Evolutionary conservation across 2,329 filamentous ascomycete genomes (phyloP), one percentile per base, ranked within the genome.

Genomic region (Hymenoscyphus fructigenus): DNA sequence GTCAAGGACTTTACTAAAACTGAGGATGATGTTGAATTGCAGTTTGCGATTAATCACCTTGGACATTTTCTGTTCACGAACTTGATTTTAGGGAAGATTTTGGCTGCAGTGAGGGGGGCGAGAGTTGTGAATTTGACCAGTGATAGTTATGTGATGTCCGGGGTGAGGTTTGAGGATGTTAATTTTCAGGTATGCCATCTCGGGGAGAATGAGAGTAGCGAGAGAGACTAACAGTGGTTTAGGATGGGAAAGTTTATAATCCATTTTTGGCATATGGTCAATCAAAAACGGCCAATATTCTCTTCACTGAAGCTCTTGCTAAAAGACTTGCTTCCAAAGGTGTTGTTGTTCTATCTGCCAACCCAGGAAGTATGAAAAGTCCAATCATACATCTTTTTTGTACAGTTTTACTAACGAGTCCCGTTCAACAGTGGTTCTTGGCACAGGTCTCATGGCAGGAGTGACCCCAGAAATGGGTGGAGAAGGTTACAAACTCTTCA

Each of bases 211-310:
- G 61, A 44, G 12, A 26, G 34, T 36, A 9, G 34, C 3, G 14
- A 15, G 14, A 36, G 34, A 36, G 14, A 36, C 9, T 36, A 9
- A 36, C 34, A 36, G 9, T 12, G 2, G 9, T 36, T 36, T 15
- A 36, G 34, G 34, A 36, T 36, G 34, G 41, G 41, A 78, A 76
- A 65, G 63, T 57, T 20, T 79, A 78, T 59, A 41, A 75, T 34
- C 72, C 75, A 1, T 67, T 75, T 53, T 69, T 74, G 17, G 76
- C 67, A 6, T 79, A 79, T 68, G 76, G 72, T 55, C 72, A 75
- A 61, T 75, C 73, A 66, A 78, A 78, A 66, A 72, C 76, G 1
- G 76, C 75, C 5, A 78, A 50, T 10, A n/a, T 50, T 50, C 44
- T 50, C 17, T 50, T 50, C 14, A n/a, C 44, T 20, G 44, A 5